Evolutionary conservation across 2,329 filamentous ascomycete species (phyloP).

Genomic region (Hymenoscyphus infarciens): DNA sequence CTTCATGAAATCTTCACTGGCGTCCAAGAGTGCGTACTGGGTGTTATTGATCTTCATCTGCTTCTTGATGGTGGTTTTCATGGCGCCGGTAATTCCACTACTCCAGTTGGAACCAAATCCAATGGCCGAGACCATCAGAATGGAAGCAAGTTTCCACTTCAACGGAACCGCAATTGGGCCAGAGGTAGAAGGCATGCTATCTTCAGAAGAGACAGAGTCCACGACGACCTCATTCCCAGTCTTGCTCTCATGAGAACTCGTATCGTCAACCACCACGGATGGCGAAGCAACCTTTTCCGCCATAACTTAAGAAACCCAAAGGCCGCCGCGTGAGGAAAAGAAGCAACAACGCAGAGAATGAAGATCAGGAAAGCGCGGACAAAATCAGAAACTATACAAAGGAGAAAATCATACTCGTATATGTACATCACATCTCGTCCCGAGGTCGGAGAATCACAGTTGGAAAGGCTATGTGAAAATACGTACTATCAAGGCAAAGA

Average conservation of each 20-base stretch:
- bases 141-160: conserved; percentile 40
- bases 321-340: neutral
- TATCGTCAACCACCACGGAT: neutral
- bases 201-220: neutral
- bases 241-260: neutral
- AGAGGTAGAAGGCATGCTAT: neutral
- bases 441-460: neutral
- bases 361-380: neutral
- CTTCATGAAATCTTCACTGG: conserved; percentile 60
- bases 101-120: conserved; percentile 60
- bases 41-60: conserved; percentile 57
- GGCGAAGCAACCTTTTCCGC: neutral
- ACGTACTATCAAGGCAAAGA: neutral
- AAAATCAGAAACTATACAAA: neutral
- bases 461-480: neutral
- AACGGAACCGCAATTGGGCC: conserved; percentile 20
- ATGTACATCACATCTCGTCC: neutral
- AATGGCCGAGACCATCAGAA: conserved; percentile 50
- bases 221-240: neutral
- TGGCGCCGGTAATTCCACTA: conserved; percentile 55
- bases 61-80: conserved; percentile 61
- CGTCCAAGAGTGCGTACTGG: conserved; percentile 55
- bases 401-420: neutral
- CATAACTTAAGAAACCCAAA: neutral
- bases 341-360: neutral